Conservation (phyloP, 2,329 filamentous ascomycete genomes). For the Chaetomiaceae sp. region DNA sequence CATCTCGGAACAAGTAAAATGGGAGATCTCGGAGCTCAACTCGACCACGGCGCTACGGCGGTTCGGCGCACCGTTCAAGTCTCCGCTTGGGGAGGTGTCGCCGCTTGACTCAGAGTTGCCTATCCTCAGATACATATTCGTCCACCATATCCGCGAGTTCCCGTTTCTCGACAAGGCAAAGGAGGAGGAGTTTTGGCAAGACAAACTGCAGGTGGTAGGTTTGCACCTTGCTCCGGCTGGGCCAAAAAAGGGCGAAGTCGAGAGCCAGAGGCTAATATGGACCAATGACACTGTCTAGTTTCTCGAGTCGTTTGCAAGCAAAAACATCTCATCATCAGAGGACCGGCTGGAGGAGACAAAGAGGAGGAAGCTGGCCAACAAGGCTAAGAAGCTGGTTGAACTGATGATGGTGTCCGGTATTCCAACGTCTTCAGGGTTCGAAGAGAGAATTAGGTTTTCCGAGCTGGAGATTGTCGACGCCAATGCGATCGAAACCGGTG, state of each 20-base stretch:
- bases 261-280: not conserved
- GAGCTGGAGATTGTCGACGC: constrained; percentile 96
- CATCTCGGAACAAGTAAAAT: constrained; percentile 81
- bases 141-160: constrained; percentile 96
- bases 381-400: constrained; percentile 93
- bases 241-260: not conserved
- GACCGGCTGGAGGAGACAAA: constrained; percentile 96
- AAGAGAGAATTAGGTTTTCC: constrained; percentile 93
- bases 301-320: constrained; percentile 92
- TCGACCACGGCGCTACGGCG: constrained; percentile 90
- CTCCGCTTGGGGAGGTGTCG: constrained; percentile 85
- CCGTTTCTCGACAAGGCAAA: constrained; percentile 94
- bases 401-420: constrained; percentile 99
- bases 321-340: constrained; percentile 94
- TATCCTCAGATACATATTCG: constrained; percentile 92
- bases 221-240: not conserved
- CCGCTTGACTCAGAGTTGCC: constrained; percentile 92
- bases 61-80: constrained; percentile 93
- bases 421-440: constrained; percentile 91
- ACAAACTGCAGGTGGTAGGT: constrained; percentile 88
- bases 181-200: constrained; percentile 99
- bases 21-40: constrained; percentile 88
- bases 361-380: constrained; percentile 82
- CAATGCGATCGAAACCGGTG: constrained; percentile 83
- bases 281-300: constrained; percentile 53